These are phyloP conservation scores for Geotrichum aggregatum DNA, from an alignment of 1,139 yeast genomes.

Conservation along the genomic window DNA sequence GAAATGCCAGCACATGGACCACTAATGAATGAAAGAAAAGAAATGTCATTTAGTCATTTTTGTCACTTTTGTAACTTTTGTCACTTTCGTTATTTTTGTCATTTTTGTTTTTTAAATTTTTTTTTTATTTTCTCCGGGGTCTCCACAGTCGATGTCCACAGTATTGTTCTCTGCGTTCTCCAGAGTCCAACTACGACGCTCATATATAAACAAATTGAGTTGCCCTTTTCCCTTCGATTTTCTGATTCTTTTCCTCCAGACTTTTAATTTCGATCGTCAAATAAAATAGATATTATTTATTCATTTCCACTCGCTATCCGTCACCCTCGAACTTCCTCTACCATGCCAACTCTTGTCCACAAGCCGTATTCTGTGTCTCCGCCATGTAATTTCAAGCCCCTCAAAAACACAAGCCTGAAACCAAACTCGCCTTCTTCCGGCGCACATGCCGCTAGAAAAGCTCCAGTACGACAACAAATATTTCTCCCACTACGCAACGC, in stretches of 20 bases:
- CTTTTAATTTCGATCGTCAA: not conserved
- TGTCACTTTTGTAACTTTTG: no score
- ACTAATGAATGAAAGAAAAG: no score
- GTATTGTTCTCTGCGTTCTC: no score
- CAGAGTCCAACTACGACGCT: no score
- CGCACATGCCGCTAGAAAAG: not conserved
- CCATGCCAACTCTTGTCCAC: not conserved
- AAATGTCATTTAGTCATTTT: no score
- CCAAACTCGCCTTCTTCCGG: not conserved
- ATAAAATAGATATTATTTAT: not conserved
- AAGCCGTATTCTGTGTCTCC: constrained; percentile 5
- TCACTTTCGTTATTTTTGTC: no score
- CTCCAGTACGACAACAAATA: not conserved
- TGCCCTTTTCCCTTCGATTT: not conserved
- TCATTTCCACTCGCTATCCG: not conserved
- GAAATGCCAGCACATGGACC: no score
- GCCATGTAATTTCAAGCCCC: constrained; percentile 7
- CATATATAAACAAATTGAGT: not conserved
- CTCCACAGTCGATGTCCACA: no score
- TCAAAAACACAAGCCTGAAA: constrained; percentile 4
- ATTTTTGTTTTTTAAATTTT: no score
- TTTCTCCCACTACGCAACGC: constrained; percentile 38
- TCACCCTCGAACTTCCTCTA: no score
- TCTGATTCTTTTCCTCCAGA: not conserved
- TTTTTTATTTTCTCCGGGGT: no score